Conservation (phyloP, 2,329 filamentous ascomycete genomes). For the Akanthomyces dipterigenus region DNA sequence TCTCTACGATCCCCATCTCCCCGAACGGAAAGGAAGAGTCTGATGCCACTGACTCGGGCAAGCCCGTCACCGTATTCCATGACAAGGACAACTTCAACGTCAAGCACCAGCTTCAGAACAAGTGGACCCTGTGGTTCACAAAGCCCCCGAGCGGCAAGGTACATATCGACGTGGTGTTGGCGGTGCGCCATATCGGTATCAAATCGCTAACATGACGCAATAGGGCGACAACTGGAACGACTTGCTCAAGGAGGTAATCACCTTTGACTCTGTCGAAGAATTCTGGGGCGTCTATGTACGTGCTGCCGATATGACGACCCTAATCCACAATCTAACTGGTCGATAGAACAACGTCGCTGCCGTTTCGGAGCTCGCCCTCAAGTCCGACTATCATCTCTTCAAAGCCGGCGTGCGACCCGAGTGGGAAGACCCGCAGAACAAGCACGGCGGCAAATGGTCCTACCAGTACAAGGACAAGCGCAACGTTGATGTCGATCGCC, state of each 20-base stretch:
- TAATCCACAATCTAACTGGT: slow-evolving; percentile 15
- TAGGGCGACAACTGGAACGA: slow-evolving; percentile 99
- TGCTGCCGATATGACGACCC: slow-evolving; percentile 16
- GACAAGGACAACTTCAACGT: slow-evolving; percentile 99
- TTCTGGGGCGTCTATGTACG: slow-evolving; percentile 99
- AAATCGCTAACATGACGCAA: slow-evolving; percentile 18
- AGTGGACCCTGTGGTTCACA: slow-evolving; percentile 99
- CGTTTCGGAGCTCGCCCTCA: slow-evolving; percentile 89
- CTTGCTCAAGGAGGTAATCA: slow-evolving; percentile 95
- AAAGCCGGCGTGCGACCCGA: slow-evolving; percentile 95
- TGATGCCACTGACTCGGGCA: slow-evolving; percentile 43
- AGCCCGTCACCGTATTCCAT: slow-evolving; percentile 91
- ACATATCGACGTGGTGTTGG: slow-evolving; percentile 12
- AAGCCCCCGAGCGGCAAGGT: slow-evolving; percentile 96
- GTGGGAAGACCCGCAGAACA: slow-evolving; percentile 98
- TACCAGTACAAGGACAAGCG: slow-evolving; percentile 98
- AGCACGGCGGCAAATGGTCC: slow-evolving; percentile 98
- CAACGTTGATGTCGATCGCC: slow-evolving; percentile 81
- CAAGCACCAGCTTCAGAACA: slow-evolving; percentile 95
- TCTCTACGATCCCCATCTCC: slow-evolving; percentile 62
- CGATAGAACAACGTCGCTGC: slow-evolving; percentile 93
- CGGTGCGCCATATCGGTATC: slow-evolving; percentile 17
- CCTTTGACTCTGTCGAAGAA: slow-evolving; percentile 96
- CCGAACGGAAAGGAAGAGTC: slow-evolving; percentile 50
- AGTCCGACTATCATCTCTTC: slow-evolving; percentile 99